phyloP scores from a whole-genome alignment of 208 protist genomes.

The Trypanosoma congolense region DNA sequence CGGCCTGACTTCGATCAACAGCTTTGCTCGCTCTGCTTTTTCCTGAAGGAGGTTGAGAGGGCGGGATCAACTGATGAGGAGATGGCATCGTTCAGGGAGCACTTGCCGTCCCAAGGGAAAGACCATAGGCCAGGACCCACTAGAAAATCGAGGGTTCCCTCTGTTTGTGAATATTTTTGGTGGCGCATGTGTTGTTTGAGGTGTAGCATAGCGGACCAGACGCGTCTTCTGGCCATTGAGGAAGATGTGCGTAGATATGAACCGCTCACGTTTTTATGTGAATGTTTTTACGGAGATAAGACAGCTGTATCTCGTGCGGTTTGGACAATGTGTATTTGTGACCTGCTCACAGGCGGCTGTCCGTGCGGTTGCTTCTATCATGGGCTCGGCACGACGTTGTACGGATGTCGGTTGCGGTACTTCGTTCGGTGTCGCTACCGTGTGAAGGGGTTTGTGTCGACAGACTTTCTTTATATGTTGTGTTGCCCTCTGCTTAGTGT shows the following conservation, averaged over 20 bases:
- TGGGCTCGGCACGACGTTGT: conserved; percentile 58
- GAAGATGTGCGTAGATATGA: conserved; percentile 26
- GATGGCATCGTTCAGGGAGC: not conserved
- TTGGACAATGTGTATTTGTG: conserved; percentile 32
- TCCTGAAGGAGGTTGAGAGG: conserved; percentile 3
- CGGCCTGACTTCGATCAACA: conserved; percentile 25
- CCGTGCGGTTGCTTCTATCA: conserved; percentile 59
- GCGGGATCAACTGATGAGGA: not conserved
- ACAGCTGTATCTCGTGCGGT: conserved; percentile 27
- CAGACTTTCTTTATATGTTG: conserved; percentile 29
- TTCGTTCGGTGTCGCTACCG: conserved; percentile 61
- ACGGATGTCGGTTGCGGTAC: conserved; percentile 64
- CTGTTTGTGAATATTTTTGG: conserved; percentile 25
- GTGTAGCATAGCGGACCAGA: conserved; percentile 58
- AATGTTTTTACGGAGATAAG: conserved; percentile 32
- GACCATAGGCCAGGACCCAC: not conserved
- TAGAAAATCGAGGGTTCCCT: not conserved
- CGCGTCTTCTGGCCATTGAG: conserved; percentile 43
- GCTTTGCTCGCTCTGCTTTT: conserved; percentile 23
- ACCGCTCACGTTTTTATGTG: conserved; percentile 29
- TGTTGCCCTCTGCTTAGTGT: conserved; percentile 46
- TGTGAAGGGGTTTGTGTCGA: conserved; percentile 24
- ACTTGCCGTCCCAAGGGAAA: not conserved
- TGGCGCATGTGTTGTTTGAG: conserved; percentile 55
- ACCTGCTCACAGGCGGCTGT: conserved; percentile 40